A percentile compares a stretch with the other conserved stretches of the same genome.
Conservation (phyloP, 2,329 filamentous ascomycete species). For the Lachnellula arida region DNA sequence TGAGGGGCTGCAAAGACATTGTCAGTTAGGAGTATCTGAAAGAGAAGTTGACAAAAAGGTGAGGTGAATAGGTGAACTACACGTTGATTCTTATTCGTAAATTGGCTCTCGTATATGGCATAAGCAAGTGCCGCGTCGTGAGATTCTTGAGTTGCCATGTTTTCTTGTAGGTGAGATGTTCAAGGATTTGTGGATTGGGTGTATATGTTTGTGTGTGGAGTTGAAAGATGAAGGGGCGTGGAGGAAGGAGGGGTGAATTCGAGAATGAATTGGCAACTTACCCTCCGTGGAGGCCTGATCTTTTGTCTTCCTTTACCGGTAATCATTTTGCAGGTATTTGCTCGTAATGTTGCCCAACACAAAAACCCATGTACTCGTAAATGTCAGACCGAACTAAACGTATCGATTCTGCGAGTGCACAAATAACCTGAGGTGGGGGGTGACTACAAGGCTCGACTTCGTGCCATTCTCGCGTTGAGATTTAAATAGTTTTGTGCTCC, state of each 20-base stretch:
- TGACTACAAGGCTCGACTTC: neutral
- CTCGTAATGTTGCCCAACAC: neutral
- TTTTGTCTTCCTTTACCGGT: slow-evolving; percentile 51
- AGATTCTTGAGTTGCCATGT: neutral
- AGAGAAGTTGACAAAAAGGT: neutral
- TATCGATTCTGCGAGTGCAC: neutral
- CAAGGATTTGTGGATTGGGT: neutral
- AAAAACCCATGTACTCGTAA: neutral
- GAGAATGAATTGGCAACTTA: slow-evolving; percentile 39
- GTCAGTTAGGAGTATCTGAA: neutral
- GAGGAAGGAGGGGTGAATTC: slow-evolving; percentile 6
- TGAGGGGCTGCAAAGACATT: slow-evolving; percentile 39
- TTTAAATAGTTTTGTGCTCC: neutral
- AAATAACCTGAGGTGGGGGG: slow-evolving; percentile 2
- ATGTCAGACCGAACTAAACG: neutral
- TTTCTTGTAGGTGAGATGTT: neutral
- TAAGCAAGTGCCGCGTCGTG: neutral
- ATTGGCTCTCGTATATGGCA: neutral
- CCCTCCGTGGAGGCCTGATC: slow-evolving; percentile 63
- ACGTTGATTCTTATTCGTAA: neutral
- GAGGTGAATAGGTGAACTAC: neutral
- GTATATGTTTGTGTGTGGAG: neutral
- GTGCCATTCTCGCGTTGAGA: neutral
- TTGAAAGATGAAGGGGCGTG: neutral
- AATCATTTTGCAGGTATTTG: slow-evolving; percentile 37